Conservation (phyloP, 345 rosid genomes). For the Firmiana major region DNA sequence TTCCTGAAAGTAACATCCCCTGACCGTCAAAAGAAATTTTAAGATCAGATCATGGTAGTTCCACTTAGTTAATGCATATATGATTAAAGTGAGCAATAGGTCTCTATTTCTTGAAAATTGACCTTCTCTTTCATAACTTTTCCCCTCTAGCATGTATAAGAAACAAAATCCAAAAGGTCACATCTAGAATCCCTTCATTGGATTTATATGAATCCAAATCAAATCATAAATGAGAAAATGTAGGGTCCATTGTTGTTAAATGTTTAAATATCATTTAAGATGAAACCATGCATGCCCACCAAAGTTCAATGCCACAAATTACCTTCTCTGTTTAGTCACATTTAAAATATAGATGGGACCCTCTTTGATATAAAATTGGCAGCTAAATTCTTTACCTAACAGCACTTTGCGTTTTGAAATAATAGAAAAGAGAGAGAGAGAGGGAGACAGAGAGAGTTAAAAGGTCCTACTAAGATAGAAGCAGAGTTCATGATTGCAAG, state of each 20-base stretch:
- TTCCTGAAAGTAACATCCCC: slow-evolving; percentile 89
- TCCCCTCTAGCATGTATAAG: not conserved
- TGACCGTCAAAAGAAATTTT: slow-evolving; percentile 18
- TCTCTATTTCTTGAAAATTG: not conserved
- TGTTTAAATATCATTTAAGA: slow-evolving; percentile 4
- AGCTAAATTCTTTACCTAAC: not conserved
- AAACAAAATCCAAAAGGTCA: not conserved
- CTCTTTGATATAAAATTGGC: not conserved
- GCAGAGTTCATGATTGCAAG: not conserved
- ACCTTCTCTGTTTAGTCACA: not conserved
- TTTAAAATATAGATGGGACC: not conserved
- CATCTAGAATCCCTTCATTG: not conserved
- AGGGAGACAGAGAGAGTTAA: not conserved
- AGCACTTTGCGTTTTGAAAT: not conserved
- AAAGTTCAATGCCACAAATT: slow-evolving; percentile 3
- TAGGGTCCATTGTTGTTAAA: slow-evolving; percentile 1
- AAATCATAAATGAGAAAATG: not conserved
- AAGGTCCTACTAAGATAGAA: not conserved
- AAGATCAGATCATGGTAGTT: not conserved
- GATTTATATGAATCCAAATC: not conserved
- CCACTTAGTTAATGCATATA: not conserved
- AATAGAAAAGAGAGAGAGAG: no score
- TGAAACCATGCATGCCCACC: not conserved
- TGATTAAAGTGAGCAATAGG: not conserved
- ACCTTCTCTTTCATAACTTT: not conserved